Evolutionary conservation across 2,329 filamentous ascomycete genomes (phyloP).

Genomic region (Drechslerella dactyloides): DNA sequence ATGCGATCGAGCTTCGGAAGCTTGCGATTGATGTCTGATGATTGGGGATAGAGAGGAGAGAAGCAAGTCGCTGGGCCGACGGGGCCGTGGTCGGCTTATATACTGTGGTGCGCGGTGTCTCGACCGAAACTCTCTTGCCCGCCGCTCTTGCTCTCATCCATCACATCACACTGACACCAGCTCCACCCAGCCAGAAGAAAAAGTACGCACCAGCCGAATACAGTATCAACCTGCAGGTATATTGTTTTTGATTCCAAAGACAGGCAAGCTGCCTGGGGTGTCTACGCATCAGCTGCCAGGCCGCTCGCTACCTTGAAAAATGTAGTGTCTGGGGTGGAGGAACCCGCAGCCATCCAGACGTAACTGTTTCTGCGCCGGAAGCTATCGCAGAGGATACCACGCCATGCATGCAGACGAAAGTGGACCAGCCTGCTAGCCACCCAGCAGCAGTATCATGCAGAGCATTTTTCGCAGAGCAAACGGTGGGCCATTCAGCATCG

Average conservation of each 20-base stretch:
- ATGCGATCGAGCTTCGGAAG: constrained; percentile 17
- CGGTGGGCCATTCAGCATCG: constrained; percentile 24
- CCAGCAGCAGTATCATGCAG: neutral
- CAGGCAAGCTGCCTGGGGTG: constrained; percentile 1
- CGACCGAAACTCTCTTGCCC: constrained; percentile 25
- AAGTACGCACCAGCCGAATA: constrained; percentile 26
- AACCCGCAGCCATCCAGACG: constrained; percentile 5
- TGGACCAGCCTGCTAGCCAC: constrained; percentile 15
- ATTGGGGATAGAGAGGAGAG: constrained; percentile 10
- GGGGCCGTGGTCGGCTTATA: constrained; percentile 42
- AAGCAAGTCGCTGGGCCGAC: neutral
- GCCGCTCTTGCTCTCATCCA: neutral
- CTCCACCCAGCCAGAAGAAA: neutral
- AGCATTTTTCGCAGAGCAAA: neutral
- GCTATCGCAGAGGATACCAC: neutral
- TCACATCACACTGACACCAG: constrained; percentile 33
- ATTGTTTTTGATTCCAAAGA: constrained; percentile 29
- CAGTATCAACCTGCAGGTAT: constrained; percentile 31
- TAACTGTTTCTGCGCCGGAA: constrained; percentile 8
- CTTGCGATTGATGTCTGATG: constrained; percentile 36
- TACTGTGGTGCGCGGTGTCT: constrained; percentile 15
- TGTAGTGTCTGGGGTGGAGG: neutral
- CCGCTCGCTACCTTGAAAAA: neutral
- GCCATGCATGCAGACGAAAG: neutral
- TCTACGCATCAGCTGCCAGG: constrained; percentile 4